Evolutionary conservation across 2,329 filamentous ascomycete species (phyloP).

Genomic region (Alternaria infectoria): DNA sequence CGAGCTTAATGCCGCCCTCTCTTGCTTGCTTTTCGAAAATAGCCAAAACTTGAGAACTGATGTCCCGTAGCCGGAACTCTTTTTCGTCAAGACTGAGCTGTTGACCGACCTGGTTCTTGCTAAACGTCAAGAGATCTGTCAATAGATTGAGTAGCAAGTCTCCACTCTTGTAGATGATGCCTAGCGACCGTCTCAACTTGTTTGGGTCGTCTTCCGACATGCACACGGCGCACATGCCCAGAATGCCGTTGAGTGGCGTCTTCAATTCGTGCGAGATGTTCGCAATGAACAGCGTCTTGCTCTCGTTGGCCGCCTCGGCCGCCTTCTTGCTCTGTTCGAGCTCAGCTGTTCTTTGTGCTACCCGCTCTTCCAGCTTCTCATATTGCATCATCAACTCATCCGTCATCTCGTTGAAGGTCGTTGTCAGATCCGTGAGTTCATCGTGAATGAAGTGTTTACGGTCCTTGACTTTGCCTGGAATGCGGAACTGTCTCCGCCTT

Average conservation of each 20-base stretch:
- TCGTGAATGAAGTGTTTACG: constrained; percentile 79
- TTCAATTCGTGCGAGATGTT: constrained; percentile 90
- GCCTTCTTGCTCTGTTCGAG: constrained; percentile 89
- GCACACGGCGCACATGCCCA: constrained; percentile 91
- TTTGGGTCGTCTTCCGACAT: constrained; percentile 86
- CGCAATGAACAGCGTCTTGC: constrained; percentile 96
- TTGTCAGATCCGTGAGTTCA: constrained; percentile 81
- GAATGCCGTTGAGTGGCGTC: constrained; percentile 92
- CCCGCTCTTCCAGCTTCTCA: constrained; percentile 80
- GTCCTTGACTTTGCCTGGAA: constrained; percentile 81
- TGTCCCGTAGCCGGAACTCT: constrained; percentile 84
- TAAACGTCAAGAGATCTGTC: constrained; percentile 89
- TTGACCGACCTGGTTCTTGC: constrained; percentile 92
- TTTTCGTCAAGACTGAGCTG: constrained; percentile 81
- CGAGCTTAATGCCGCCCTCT: constrained; percentile 77
- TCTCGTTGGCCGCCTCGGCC: constrained; percentile 93
- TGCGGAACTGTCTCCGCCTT: constrained; percentile 71
- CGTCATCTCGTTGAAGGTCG: constrained; percentile 92
- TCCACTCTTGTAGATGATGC: constrained; percentile 86
- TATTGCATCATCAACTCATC: constrained; percentile 90
- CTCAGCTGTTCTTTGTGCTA: constrained; percentile 80
- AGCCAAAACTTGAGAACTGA: constrained; percentile 79
- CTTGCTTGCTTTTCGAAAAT: constrained; percentile 91
- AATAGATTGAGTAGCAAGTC: constrained; percentile 85
- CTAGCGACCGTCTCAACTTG: constrained; percentile 80